Base-by-base conservation (phyloP, 371 early-diverging fungal genomes). In the Mucor piriformis region DNA sequence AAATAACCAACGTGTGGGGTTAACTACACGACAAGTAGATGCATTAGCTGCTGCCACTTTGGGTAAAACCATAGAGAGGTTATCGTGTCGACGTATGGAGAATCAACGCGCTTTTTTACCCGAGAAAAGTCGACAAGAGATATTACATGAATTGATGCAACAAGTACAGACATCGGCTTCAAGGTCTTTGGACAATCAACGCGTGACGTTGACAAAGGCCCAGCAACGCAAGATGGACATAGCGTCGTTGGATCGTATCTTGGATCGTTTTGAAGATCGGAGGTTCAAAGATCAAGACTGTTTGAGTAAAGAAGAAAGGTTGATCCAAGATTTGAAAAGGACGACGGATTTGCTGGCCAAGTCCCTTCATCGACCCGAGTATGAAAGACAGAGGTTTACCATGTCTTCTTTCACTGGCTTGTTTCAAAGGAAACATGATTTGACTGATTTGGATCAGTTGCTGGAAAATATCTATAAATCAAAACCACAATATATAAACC, bases 341-440 rank as follows among this genome's bases (percentile, higher is more conserved):
- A 67, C 82, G 23, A 79, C 76, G n/a, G 81, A 84, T 64, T 73
- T 81, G 60, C 70, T 84, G 59, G 76, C 70, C 70, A 79, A 82
- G 63, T 74, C 75, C 0, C 33, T 74, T 11, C 15, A 74, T 43
- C 70, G 75, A n/a, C 77, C 74, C 32, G 55, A 40, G 4, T 66
- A 66, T 37, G 24, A 52, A 6, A 29, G 58, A 43, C 63, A 68
- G 37, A 42, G 64, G 34, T 63, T 42, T 21, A 61, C 54, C 21
- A 16, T 61, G 29, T 46, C 57, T 3, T 53, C 57, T 2, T 52
- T 54, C 21, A 54, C 42, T 7, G 43, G 27, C 35, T 43, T 71
- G n/a, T 70, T 69, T 23, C 53, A 62, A 24, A 71, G 64, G 38
- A 20, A 42, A 29, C 21, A 33, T 11, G 54, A 53, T 3, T 24